Evolutionary conservation across 2,329 filamentous ascomycete species (phyloP), one percentile per base, ranked within the genome.

Genomic region (Elsinoe necatrix): DNA sequence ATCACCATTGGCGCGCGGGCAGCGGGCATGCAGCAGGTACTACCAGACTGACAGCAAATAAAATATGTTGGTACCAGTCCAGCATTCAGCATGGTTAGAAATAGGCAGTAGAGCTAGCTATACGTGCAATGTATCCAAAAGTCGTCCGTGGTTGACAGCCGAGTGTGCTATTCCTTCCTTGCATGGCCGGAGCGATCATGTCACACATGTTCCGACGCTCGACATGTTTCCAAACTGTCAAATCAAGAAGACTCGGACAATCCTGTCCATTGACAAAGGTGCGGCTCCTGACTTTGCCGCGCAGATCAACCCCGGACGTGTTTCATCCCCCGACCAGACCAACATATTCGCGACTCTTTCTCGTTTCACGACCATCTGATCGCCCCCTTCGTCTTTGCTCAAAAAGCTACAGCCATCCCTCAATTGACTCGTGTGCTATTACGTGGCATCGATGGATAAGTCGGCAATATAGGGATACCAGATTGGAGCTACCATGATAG

Each of bases 401-500:
- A 16, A 50, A 47, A 50, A 50, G 45, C 16, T 31, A 18, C 16
- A 14, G 41, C 25, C 27, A 25, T 50, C 45, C 45, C 45, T 29
- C 45, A 18, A 50, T 50, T 50, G 45, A 37, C 48, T 39, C 29
- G 18, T 52, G 48, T 31, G 31, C 31, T 37, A 37, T 11, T 25
- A 11, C 29, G 16, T 18, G 16, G n/a, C 48, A 35, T 21, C 31
- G 21, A 29, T 52, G 29, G 48, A 25, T 25, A n/a, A 14, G 9
- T 52, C 18, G 29, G 31, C 48, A 18, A 16, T 16, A 16, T 39
- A 37, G 21, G n/a, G 48, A 14, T n/a, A 35, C 34, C 31, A 18
- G 4, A 27, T n/a, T 37, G 25, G 20, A 35, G 29, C 16, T 35
- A 59, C 35, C 11, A 67, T 67, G 65, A 55, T 61, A 16, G 59